These are phyloP conservation scores for Psilocybe sp. DNA, from an alignment of 768 basidiomycete genomes.

Conservation along the genomic window DNA sequence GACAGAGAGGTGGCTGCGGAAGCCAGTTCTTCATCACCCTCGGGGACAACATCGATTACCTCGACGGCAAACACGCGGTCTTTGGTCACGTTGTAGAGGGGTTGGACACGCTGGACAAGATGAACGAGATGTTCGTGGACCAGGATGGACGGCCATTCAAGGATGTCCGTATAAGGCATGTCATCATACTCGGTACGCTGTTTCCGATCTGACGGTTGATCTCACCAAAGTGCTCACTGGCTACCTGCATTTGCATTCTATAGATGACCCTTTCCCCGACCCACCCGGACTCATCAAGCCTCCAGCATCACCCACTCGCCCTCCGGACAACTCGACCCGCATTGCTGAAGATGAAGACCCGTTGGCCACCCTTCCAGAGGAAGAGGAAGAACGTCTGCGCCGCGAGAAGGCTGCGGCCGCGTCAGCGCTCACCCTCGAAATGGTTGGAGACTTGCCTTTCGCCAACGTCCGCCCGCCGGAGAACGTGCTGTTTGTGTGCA, in stretches of 20 bases:
- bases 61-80: constrained; percentile 90
- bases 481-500: constrained; percentile 98
- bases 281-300: constrained; percentile 73
- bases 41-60: constrained; percentile 86
- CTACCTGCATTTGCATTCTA: not conserved
- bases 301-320: constrained; percentile 71
- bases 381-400: constrained; percentile 76
- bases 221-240: constrained; percentile 9
- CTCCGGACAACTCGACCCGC: constrained; percentile 83
- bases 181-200: constrained; percentile 82
- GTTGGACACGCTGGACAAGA: constrained; percentile 83
- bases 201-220: constrained; percentile 1
- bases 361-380: constrained; percentile 75
- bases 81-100: constrained; percentile 98
- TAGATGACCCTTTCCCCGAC: constrained; percentile 95
- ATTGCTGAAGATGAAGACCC: constrained; percentile 97
- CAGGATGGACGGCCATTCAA: constrained; percentile 88
- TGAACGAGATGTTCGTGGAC: constrained; percentile 91
- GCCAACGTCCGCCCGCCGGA: constrained; percentile 97
- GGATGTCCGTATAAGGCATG: constrained; percentile 92
- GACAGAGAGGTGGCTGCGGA: constrained; percentile 70
- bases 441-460: constrained; percentile 99
- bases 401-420: constrained; percentile 89
- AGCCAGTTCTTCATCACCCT: constrained; percentile 98
- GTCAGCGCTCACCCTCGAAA: constrained; percentile 94